phyloP scores from a whole-genome alignment of 805 yeast genomes.

The Suhomyces canberraensis region DNA sequence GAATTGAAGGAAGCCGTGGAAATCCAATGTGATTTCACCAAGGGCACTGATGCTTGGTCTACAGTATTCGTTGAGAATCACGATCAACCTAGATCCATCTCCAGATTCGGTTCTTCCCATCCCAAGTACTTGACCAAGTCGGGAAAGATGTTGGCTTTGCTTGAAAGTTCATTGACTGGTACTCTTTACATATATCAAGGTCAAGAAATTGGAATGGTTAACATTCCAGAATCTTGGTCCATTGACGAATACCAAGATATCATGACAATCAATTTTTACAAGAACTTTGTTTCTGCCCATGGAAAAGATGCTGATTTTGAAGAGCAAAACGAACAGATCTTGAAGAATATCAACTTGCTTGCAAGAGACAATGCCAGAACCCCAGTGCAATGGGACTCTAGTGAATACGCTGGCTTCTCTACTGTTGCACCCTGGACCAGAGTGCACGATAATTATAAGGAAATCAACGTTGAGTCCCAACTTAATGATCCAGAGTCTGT shows the following conservation, averaged over 20 bases:
- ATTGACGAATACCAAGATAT: slow-evolving; percentile 50
- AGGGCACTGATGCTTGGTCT: slow-evolving; percentile 55
- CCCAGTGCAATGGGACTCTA: slow-evolving; percentile 52
- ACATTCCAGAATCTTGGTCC: slow-evolving; percentile 44
- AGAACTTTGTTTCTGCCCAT: slow-evolving; percentile 23
- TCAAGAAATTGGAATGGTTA: slow-evolving; percentile 57
- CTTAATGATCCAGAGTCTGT: slow-evolving; percentile 45
- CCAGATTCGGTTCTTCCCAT: slow-evolving; percentile 48
- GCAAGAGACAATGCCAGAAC: slow-evolving; percentile 55
- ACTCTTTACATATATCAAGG: slow-evolving; percentile 58
- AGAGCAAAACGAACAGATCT: slow-evolving; percentile 20
- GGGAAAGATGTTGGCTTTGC: slow-evolving; percentile 48
- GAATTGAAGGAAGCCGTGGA: slow-evolving; percentile 35
- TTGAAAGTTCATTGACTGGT: slow-evolving; percentile 48
- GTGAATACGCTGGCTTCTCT: slow-evolving; percentile 46
- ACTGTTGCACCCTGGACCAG: slow-evolving; percentile 50
- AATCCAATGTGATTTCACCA: slow-evolving; percentile 30
- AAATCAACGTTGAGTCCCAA: slow-evolving; percentile 48
- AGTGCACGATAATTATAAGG: slow-evolving; percentile 46
- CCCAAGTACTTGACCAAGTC: slow-evolving; percentile 29
- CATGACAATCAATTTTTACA: slow-evolving; percentile 42
- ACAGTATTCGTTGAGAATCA: slow-evolving; percentile 56
- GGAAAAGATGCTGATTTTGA: slow-evolving; percentile 19
- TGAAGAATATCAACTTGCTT: slow-evolving; percentile 34
- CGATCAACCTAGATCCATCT: slow-evolving; percentile 52